phyloP scores from a whole-genome alignment of 2,329 filamentous ascomycete genomes.

The Lanzia echinophila region DNA sequence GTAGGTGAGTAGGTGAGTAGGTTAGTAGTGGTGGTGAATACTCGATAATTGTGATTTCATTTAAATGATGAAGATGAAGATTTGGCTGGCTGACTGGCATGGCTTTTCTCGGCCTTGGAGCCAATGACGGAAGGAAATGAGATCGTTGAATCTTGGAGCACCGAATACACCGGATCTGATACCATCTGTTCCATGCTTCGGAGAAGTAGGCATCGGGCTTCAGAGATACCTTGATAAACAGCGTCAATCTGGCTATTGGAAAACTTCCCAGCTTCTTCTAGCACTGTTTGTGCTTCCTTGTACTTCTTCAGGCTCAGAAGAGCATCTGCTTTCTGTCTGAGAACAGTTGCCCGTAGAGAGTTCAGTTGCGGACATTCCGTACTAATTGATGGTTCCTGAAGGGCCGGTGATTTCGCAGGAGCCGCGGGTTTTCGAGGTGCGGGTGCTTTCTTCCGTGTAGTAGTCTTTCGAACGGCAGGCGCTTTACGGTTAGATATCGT shows the following conservation, averaged over 20 bases:
- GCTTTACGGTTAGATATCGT: constrained; percentile 30
- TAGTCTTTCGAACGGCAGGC: constrained; percentile 17
- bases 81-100: constrained; percentile 21
- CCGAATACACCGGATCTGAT: constrained; percentile 77
- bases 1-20: too few relatives aligned
- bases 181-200: constrained; percentile 67
- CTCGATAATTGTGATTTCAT: too few relatives aligned
- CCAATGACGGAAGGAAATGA: constrained; percentile 65
- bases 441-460: constrained; percentile 23
- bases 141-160: constrained; percentile 86
- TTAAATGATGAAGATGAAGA: too few relatives aligned
- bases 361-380: constrained; percentile 32
- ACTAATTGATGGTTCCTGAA: constrained; percentile 16
- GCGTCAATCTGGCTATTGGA: constrained; percentile 37
- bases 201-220: constrained; percentile 60
- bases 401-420: constrained; percentile 20
- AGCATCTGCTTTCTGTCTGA: constrained; percentile 44
- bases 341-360: constrained; percentile 41
- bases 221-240: constrained; percentile 49
- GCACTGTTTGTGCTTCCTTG: constrained; percentile 47
- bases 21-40: too few relatives aligned
- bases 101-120: constrained; percentile 17
- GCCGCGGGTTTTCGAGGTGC: constrained; percentile 27
- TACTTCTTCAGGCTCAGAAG: constrained; percentile 43
- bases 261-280: constrained; percentile 46